Percentiles rank a stretch among this genome's conserved stretches.
Conservation (phyloP, 177 flowering plant species). For the Telopea speciosissima region DNA sequence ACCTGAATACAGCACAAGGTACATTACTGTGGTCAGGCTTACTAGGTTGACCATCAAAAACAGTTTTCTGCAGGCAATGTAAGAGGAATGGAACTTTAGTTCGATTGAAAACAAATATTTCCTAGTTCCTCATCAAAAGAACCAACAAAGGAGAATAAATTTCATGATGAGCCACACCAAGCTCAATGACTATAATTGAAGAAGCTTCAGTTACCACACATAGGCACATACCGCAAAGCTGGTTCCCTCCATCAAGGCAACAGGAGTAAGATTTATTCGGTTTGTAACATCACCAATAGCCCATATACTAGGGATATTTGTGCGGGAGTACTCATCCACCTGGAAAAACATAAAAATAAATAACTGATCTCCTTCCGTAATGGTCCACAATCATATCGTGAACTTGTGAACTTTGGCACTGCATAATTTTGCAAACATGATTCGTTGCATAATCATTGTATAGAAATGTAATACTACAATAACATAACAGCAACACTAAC, state of each 20-base stretch:
- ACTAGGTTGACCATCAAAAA: constrained; percentile 72
- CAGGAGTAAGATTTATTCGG: constrained; percentile 95
- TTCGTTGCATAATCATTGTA: not conserved
- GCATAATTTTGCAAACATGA: not conserved
- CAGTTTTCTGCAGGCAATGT: constrained; percentile 67
- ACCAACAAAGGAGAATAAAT: not conserved
- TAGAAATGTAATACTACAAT: not conserved
- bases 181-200: not conserved
- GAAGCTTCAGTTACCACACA: constrained; percentile 4
- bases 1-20: constrained; percentile 95
- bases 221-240: constrained; percentile 64
- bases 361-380: not conserved
- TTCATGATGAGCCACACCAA: not conserved
- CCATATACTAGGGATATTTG: constrained; percentile 90
- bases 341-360: constrained; percentile 17
- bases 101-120: not conserved
- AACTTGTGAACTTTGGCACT: not conserved
- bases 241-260: constrained; percentile 95
- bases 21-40: constrained; percentile 69
- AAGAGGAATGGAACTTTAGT: constrained; percentile 3
- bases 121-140: not conserved
- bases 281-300: constrained; percentile 99
- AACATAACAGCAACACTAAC: not conserved
- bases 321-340: constrained; percentile 87
- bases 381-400: not conserved